Evolutionary conservation across 2,329 filamentous ascomycete genomes (phyloP).

Genomic region (Pseudocercospora fijiensis): DNA sequence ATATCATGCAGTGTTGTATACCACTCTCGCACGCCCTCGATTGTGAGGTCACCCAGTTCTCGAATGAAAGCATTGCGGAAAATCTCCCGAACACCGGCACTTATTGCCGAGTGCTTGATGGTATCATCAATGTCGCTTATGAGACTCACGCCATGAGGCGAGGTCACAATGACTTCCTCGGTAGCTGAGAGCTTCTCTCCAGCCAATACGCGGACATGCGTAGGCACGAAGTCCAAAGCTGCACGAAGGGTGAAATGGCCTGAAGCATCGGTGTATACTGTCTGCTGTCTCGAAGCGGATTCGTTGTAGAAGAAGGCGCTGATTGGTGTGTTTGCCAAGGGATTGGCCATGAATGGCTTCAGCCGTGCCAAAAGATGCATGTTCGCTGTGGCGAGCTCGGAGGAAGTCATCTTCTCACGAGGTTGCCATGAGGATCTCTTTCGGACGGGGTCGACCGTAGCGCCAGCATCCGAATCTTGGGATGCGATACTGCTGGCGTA

Average conservation of each 20-base stretch:
- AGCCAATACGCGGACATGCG: constrained; percentile 81
- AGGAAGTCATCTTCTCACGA: constrained; percentile 65
- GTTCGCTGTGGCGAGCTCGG: constrained; percentile 78
- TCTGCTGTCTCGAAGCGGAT: constrained; percentile 74
- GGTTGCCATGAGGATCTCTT: constrained; percentile 53
- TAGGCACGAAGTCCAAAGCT: constrained; percentile 84
- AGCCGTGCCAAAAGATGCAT: constrained; percentile 83
- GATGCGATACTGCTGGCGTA: constrained; percentile 30
- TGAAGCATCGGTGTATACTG: constrained; percentile 79
- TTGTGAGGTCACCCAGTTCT: constrained; percentile 74
- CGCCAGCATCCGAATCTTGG: constrained; percentile 24
- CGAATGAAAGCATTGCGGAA: constrained; percentile 95
- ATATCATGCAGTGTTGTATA: constrained; percentile 73
- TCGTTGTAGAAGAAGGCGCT: constrained; percentile 97
- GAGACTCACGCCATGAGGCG: constrained; percentile 77
- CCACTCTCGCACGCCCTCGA: constrained; percentile 88
- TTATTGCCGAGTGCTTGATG: constrained; percentile 91
- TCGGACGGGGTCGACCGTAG: constrained; percentile 41
- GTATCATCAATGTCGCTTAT: constrained; percentile 99
- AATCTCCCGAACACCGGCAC: constrained; percentile 82
- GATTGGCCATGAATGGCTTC: constrained; percentile 84
- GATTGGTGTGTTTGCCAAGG: constrained; percentile 72
- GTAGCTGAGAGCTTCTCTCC: constrained; percentile 81
- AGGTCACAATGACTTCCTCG: constrained; percentile 73
- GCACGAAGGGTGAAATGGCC: constrained; percentile 84